Evolutionary conservation across 2,329 filamentous ascomycete species (phyloP), one percentile per base, ranked within the genome.

Genomic region (Fusarium scirpi): DNA sequence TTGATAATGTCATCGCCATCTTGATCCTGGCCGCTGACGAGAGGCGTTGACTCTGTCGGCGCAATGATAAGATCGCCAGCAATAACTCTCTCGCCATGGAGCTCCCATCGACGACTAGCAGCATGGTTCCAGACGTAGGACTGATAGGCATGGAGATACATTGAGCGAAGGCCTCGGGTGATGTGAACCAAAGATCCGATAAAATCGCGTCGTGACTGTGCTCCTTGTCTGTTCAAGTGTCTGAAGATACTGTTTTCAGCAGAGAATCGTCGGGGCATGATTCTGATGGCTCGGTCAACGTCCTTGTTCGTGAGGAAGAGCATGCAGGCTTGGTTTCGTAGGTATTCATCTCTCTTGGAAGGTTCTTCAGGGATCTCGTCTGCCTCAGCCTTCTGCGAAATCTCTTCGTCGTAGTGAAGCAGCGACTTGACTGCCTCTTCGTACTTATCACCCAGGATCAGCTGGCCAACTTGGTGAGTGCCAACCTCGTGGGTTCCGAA

Each of bases 81-180:
- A 16, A 97, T 86, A 18, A 98, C 93, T 58, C 85, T 86, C 63
- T 85, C 80, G 53, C 94, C 94, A 77, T 92, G 91, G 5, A 88
- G 82, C 44, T 90, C 87, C 91, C 94, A 97, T 48, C 96, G 91
- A 73, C 91, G 89, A 70, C 92, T 94, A 3, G 90, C 93, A 15
- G 90, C 92, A 71, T 90, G 88, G 82, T 99, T 99, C 95, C 95
- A 99, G 11, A 99, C 90, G 40, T 94, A 88, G 8, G 93, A 97
- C 80, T 99, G 96, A 81, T 98, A 98, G 8, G 96, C 95, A 79
- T 99, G 96, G 18, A 97, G 91, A 78, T 98, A 99, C 92, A 99
- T 98, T 62, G 94, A 88, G 45, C 94, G 89, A 74, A 98, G 85
- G 51, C 92, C 93, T 20, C 94, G 88, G 25, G 92, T 92, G 67